Percentiles rank a stretch among this genome's conserved stretches.
Evolutionary conservation across 2,329 filamentous ascomycete species (phyloP).

Genomic region (Achaetomium macrosporum): DNA sequence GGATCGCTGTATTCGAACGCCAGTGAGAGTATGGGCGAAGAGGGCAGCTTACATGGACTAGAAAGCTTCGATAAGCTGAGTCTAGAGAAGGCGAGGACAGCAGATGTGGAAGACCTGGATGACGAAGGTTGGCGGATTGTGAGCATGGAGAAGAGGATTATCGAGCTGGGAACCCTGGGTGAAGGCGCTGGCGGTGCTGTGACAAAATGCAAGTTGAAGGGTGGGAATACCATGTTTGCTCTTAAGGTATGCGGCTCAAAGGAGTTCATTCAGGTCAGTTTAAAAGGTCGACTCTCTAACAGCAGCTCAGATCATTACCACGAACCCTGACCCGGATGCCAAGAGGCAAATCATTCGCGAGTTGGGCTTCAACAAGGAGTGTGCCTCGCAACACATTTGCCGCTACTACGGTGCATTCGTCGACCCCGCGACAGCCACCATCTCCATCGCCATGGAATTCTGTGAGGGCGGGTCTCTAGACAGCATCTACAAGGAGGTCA

Average conservation of each 20-base stretch:
- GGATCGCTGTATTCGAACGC: conserved; percentile 78
- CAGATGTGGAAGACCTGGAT: conserved; percentile 92
- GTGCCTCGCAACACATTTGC: conserved; percentile 92
- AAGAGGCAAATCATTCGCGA: conserved; percentile 98
- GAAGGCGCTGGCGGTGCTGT: conserved; percentile 96
- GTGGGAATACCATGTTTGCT: conserved; percentile 90
- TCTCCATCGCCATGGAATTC: conserved; percentile 98
- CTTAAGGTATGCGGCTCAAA: conserved; percentile 63
- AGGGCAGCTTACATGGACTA: conserved; percentile 71
- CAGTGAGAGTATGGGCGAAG: conserved; percentile 65
- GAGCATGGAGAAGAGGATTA: conserved; percentile 79
- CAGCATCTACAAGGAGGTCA: conserved; percentile 95
- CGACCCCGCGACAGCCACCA: conserved; percentile 91
- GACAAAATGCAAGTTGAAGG: conserved; percentile 81
- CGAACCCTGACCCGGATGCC: conserved; percentile 93
- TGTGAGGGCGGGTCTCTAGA: conserved; percentile 95
- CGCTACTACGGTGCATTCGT: conserved; percentile 96
- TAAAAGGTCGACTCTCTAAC: not conserved
- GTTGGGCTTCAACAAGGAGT: conserved; percentile 95
- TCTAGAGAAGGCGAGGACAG: conserved; percentile 71
- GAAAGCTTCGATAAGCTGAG: conserved; percentile 75
- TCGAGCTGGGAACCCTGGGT: conserved; percentile 82
- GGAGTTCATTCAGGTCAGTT: not conserved
- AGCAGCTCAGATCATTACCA: conserved; percentile 76
- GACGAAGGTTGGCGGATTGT: conserved; percentile 94